Conservation (phyloP, 148 eudicot genomes). For the Amaranthus hypochondriacus region DNA sequence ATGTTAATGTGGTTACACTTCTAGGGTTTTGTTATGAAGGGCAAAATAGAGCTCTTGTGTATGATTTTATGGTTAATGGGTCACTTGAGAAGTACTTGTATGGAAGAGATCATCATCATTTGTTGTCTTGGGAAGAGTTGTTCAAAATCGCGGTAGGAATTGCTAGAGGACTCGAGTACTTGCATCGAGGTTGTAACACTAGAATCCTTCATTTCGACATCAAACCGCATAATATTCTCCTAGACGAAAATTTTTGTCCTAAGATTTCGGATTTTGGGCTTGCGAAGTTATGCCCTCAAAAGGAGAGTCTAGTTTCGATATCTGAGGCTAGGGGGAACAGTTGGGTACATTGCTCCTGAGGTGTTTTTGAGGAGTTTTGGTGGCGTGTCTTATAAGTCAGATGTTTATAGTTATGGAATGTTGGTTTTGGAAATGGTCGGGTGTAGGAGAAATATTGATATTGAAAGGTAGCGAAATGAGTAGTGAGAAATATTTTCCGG, state of each 20-base stretch:
- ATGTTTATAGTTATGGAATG: slow-evolving; percentile 32
- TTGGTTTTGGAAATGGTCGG: slow-evolving; percentile 32
- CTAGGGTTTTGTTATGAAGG: slow-evolving; percentile 56
- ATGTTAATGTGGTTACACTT: slow-evolving; percentile 55
- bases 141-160: slow-evolving; percentile 33
- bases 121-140: slow-evolving; percentile 16
- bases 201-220: slow-evolving; percentile 42
- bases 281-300: slow-evolving; percentile 29
- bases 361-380: slow-evolving; percentile 28
- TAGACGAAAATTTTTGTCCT: slow-evolving; percentile 29
- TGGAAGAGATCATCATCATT: background rate
- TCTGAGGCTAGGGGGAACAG: slow-evolving; percentile 33
- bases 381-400: slow-evolving; percentile 32
- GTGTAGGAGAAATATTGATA: slow-evolving; percentile 15
- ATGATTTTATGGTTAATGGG: slow-evolving; percentile 76
- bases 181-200: slow-evolving; percentile 42
- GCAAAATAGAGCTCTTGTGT: slow-evolving; percentile 56
- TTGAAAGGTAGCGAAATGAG: background rate
- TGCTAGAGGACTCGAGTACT: slow-evolving; percentile 40
- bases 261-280: slow-evolving; percentile 46
- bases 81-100: slow-evolving; percentile 26
- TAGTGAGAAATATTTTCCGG: slow-evolving; percentile 20
- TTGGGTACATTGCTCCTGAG: slow-evolving; percentile 37
- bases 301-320: slow-evolving; percentile 28
- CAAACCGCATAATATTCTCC: slow-evolving; percentile 44